A percentile compares a stretch with the other conserved stretches of the same genome.
phyloP scores from a whole-genome alignment of 768 basidiomycete genomes.

The Botryobasidium botryosum region DNA sequence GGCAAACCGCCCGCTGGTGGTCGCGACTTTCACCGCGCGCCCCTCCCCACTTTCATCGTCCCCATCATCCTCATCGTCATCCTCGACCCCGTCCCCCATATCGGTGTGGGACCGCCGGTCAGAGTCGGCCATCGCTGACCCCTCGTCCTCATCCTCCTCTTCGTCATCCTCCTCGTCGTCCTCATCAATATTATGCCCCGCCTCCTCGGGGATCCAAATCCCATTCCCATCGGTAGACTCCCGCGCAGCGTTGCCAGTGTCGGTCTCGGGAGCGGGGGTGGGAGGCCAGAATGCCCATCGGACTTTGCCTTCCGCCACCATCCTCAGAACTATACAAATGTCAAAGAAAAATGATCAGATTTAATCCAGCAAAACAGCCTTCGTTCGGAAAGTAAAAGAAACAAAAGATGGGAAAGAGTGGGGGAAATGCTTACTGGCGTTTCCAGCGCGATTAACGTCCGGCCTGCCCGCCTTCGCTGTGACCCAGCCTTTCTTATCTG shows the following conservation, averaged over 20 bases:
- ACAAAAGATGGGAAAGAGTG: neutral
- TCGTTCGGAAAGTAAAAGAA: neutral
- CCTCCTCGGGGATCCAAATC: slow-evolving; percentile 36
- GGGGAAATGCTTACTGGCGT: slow-evolving; percentile 47
- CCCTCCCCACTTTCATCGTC: neutral
- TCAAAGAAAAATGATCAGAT: neutral
- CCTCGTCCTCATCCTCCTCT: slow-evolving; percentile 18
- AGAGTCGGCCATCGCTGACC: slow-evolving; percentile 2
- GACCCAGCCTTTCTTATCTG: slow-evolving; percentile 60
- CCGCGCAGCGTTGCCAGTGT: neutral
- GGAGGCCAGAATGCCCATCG: slow-evolving; percentile 74
- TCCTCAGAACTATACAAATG: slow-evolving; percentile 43
- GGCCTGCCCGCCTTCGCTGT: slow-evolving; percentile 86
- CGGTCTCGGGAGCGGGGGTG: neutral
- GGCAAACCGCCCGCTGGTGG: neutral
- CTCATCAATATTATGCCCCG: slow-evolving; percentile 14
- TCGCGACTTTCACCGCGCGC: neutral
- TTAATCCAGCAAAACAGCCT: neutral
- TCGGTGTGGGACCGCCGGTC: neutral
- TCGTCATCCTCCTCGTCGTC: slow-evolving; percentile 23
- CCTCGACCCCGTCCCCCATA: neutral
- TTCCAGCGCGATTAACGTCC: slow-evolving; percentile 79
- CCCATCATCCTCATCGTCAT: slow-evolving; percentile 9
- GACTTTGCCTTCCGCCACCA: slow-evolving; percentile 66
- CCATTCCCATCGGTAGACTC: slow-evolving; percentile 19